Evolutionary conservation across 495 filamentous ascomycete species (phyloP), one percentile per base, ranked within the genome.

Genomic region (Tuber indicum): DNA sequence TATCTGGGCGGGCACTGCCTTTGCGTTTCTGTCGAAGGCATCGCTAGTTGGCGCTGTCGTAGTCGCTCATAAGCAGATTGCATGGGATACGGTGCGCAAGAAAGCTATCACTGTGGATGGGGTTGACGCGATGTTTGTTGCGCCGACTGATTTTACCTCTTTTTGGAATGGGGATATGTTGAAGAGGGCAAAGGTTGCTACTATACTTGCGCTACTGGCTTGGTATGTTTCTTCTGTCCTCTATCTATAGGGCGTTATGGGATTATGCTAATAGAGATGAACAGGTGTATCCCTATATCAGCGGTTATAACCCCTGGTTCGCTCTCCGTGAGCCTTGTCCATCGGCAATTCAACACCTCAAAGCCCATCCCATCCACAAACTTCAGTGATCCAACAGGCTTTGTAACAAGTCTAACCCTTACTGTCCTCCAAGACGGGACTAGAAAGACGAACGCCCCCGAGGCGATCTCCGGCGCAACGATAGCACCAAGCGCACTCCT

Each of bases 61-160:
- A 12, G 72, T 75, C 32, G 42, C 74, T 10, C 62, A 82, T 46
- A 58, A 58, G 49, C 49, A 58, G 49, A 58, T n/a, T 58, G 49
- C 49, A 58, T 58, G 49, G 49, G 49, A 12, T 12, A 58, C 49
- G 0, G 49, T 58, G 8, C 21, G 23, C 7, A 58, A 58, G 49
- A 58, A 23, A 23, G 23, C 49, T 58, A 58, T 58, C 12, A 58
- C 49, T 12, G 1, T 58, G 8, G 49, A 58, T 8, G 23, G 49
- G 23, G 9, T 58, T 58, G 23, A 58, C 49, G 49, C 49, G 23
- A 58, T 58, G 49, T 58, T 58, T 58, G 49, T 58, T 26, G 49
- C 49, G 23, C 21, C 49, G 49, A 26, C 49, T 23, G 49, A 58
- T 12, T 12, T 58, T 26, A 58, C 49, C 8, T 58, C 49, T 8